These are phyloP conservation scores for Auricularia auricula-judae DNA, from an alignment of 768 basidiomycete genomes.

Conservation along the genomic window DNA sequence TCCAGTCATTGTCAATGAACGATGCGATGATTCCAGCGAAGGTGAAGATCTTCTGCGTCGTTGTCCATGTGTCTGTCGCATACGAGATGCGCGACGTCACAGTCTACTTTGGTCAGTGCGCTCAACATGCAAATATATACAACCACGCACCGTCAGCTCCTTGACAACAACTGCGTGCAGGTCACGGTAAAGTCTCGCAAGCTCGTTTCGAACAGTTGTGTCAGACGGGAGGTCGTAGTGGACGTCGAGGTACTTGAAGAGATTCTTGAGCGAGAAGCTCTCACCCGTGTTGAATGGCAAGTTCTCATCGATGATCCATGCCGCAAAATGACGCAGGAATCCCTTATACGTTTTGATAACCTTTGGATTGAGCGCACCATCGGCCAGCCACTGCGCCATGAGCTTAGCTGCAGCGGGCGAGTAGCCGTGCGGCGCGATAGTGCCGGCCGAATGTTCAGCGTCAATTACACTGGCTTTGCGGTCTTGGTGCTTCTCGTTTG, in stretches of 20 bases:
- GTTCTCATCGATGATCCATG: slow-evolving; percentile 10
- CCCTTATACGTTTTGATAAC: not conserved
- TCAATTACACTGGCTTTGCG: not conserved
- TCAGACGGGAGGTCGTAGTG: slow-evolving; percentile 14
- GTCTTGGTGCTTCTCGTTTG: not conserved
- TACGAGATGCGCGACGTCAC: slow-evolving; percentile 11
- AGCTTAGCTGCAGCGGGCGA: slow-evolving; percentile 5
- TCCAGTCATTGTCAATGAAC: slow-evolving; percentile 14
- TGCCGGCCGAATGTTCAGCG: not conserved
- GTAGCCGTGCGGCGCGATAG: not conserved
- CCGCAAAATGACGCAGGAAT: not conserved
- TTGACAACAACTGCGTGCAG: slow-evolving; percentile 13
- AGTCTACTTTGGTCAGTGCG: not conserved
- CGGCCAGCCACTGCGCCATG: slow-evolving; percentile 10
- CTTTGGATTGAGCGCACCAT: not conserved
- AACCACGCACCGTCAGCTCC: slow-evolving; percentile 11
- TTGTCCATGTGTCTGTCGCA: slow-evolving; percentile 12
- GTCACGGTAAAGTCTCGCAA: slow-evolving; percentile 10
- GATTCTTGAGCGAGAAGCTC: slow-evolving; percentile 6
- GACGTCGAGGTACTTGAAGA: slow-evolving; percentile 12
- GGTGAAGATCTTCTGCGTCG: slow-evolving; percentile 11
- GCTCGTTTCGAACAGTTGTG: slow-evolving; percentile 17
- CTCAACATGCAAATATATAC: not conserved
- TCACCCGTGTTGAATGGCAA: slow-evolving; percentile 18
- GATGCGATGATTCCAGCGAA: slow-evolving; percentile 12